Conservation (phyloP, 1,284 basidiomycete genomes). For the Cryptococcus jaspeensis region DNA sequence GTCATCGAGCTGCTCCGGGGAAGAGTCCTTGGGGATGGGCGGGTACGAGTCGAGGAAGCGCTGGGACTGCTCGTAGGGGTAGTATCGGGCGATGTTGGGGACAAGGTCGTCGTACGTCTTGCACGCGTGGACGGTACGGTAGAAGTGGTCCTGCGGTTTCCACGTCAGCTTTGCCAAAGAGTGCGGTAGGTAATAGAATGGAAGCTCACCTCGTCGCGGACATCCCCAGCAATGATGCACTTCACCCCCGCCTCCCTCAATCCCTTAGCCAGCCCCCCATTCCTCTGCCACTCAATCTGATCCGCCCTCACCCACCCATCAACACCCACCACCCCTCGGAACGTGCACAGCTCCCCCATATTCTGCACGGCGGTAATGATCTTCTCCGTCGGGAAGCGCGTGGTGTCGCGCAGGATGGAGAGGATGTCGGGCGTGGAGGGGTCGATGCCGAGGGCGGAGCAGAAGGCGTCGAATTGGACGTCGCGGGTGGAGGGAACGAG, state of each 20-base stretch:
- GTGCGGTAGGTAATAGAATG: not conserved
- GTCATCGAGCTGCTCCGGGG: conserved; percentile 53
- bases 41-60: conserved; percentile 56
- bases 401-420: conserved; percentile 56
- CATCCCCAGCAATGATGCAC: conserved; percentile 64
- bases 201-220: conserved; percentile 74
- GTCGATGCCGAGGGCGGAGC: conserved; percentile 59
- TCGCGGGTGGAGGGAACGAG: conserved; percentile 58
- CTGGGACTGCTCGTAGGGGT: conserved; percentile 55
- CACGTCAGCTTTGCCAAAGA: not conserved
- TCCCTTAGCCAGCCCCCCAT: conserved; percentile 59
- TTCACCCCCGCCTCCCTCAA: conserved; percentile 62
- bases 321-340: conserved; percentile 64
- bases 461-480: conserved; percentile 64
- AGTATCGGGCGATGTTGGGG: conserved; percentile 64
- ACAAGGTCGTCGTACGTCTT: conserved; percentile 56
- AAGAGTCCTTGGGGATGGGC: conserved; percentile 38
- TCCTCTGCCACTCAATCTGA: conserved; percentile 67
- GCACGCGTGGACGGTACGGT: conserved; percentile 66
- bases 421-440: conserved; percentile 57
- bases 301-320: conserved; percentile 59
- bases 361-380: conserved; percentile 61
- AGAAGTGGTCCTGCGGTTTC: conserved; percentile 56
- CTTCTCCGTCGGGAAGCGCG: conserved; percentile 54
- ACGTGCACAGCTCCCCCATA: conserved; percentile 58